Percentiles rank a stretch among this genome's conserved stretches.
Conservation (phyloP, 2,329 filamentous ascomycete genomes). For the Hypoxylon sp. region DNA sequence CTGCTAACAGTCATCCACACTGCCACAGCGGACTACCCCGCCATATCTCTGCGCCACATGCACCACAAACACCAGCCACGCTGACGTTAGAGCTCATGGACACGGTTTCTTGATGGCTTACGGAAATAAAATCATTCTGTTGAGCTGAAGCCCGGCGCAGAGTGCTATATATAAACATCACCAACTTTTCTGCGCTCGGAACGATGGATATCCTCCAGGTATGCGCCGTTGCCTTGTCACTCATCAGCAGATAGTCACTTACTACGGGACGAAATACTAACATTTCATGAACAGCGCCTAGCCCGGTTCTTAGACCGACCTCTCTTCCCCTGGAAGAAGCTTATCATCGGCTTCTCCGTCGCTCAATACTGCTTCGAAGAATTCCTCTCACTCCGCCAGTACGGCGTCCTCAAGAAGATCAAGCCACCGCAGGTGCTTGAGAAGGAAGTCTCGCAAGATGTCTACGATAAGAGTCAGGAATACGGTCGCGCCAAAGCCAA, state of each 20-base stretch:
- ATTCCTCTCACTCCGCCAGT: slow-evolving; percentile 90
- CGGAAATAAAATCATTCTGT: slow-evolving; percentile 17
- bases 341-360: slow-evolving; percentile 93
- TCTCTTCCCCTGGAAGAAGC: slow-evolving; percentile 95
- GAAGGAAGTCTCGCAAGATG: slow-evolving; percentile 87
- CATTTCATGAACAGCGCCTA: slow-evolving; percentile 66
- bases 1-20: too few relatives aligned
- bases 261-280: slow-evolving; percentile 41
- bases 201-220: slow-evolving; percentile 54
- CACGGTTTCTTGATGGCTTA: slow-evolving; percentile 45
- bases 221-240: slow-evolving; percentile 35
- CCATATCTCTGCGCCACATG: not conserved
- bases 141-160: slow-evolving; percentile 38
- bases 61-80: slow-evolving; percentile 29
- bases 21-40: too few relatives aligned
- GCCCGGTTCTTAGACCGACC: slow-evolving; percentile 90
- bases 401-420: slow-evolving; percentile 82
- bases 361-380: slow-evolving; percentile 92
- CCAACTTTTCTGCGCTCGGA: slow-evolving; percentile 30
- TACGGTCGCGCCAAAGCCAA: slow-evolving; percentile 97
- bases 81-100: slow-evolving; percentile 38
- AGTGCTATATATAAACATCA: slow-evolving; percentile 34
- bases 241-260: slow-evolving; percentile 29
- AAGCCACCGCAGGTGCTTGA: slow-evolving; percentile 87
- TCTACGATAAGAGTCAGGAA: slow-evolving; percentile 94